These are phyloP conservation scores for Erodium moschatum DNA, from an alignment of 441 rosid species.

Conservation along the genomic window DNA sequence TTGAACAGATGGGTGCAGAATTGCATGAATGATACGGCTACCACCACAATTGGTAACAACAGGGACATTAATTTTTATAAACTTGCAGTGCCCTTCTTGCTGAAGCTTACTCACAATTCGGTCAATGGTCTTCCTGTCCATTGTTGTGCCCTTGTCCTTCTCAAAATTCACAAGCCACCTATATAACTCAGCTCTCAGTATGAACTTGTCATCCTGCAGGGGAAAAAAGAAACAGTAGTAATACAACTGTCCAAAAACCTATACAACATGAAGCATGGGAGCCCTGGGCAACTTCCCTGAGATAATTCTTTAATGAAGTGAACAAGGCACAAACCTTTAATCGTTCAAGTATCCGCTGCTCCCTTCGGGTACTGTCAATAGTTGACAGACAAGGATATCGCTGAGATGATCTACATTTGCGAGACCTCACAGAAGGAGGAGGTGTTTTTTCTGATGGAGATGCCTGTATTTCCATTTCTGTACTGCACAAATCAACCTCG, in stretches of 20 bases:
- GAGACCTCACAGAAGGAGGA: conserved; percentile 24
- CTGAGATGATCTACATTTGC: conserved; percentile 36
- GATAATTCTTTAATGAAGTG: conserved; percentile 15
- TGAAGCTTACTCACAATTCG: conserved; percentile 73
- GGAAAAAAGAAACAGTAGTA: conserved; percentile 23
- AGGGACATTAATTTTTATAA: conserved; percentile 55
- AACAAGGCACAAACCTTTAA: conserved; percentile 45
- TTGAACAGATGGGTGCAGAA: conserved; percentile 77
- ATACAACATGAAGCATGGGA: conserved; percentile 14
- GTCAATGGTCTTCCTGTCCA: conserved; percentile 80
- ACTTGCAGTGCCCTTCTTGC: conserved; percentile 73
- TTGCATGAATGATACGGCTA: conserved; percentile 49
- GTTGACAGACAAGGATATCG: conserved; percentile 40
- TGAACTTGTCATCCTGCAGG: conserved; percentile 66
- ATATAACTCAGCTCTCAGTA: conserved; percentile 71
- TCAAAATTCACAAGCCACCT: conserved; percentile 80
- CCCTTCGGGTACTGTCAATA: conserved; percentile 64
- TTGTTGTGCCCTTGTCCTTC: conserved; percentile 56
- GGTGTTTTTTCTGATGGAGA: conserved; percentile 31
- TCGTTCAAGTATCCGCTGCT: conserved; percentile 74
- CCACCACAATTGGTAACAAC: conserved; percentile 68
- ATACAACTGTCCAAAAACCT: not conserved
- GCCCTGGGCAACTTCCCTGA: conserved; percentile 11
- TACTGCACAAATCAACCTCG: conserved; percentile 26
- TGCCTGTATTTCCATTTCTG: conserved; percentile 28